Evolutionary conservation across 176 grass and related monocot genomes (phyloP), one percentile per base, ranked within the genome.

Genomic region (Metroxylon sagu): DNA sequence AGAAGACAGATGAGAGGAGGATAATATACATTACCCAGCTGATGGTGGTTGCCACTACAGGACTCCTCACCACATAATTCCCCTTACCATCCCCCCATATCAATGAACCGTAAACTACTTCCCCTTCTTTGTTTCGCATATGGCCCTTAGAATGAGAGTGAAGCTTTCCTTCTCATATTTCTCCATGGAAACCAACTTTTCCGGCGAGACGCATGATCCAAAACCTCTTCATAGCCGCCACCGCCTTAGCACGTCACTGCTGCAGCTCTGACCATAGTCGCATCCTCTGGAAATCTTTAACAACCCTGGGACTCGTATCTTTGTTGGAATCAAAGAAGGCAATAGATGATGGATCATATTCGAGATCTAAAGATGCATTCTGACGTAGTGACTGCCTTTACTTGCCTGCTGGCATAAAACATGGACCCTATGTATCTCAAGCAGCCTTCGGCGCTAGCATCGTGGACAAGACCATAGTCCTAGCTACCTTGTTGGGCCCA

Each of bases 21-120:
- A 66, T 18, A 66, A 23, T 14, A 56, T 51, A 69, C 17, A 31
- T 35, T 12, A 26, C 43, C 19, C 75, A 69, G 61, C 74, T 83
- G 25, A 66, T 53, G 2, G 83, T 81, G 17, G 88, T 87, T 15
- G 49, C 88, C 0, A 90, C 78, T 18, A 96, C 85, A 1, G 92
- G 80, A 50, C 86, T 96, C 56, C 86, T 85, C 16, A 90, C 92
- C 16, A 64, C 29, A 71, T 96, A 81, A 49, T 88, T 90, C 16
- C 80, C 81, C 43, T 69, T 59, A 23, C 73, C 72, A 64, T 90
- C 83, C 25, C 87, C 62, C 92, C 92, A 96, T 35, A 60, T 88
- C 75, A 96, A 53, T 25, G 92, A 85, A 3, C 80, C 92, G 53
- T 90, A 74, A 19, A 74, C 17, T 61, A 85, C 75, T 19, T 72